Conservation (phyloP, 495 filamentous ascomycete species). For the Choiromyces venosus region DNA sequence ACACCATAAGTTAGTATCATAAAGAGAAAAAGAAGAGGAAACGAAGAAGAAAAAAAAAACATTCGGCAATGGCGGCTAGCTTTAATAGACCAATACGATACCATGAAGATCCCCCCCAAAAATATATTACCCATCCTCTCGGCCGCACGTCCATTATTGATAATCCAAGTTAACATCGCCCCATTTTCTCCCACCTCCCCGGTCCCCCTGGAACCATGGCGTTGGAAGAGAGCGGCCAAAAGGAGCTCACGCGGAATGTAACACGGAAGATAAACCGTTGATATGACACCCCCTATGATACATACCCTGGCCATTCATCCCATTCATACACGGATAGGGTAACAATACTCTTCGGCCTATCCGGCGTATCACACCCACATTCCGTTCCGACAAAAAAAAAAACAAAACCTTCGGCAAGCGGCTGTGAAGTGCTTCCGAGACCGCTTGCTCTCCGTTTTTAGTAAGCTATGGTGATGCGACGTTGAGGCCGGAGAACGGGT, state of each 20-base stretch:
- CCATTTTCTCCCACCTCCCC: not conserved
- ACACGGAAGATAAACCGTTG: constrained; percentile 2
- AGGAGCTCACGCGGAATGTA: not conserved
- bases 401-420: not conserved
- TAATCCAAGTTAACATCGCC: constrained; percentile 1
- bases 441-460: not conserved
- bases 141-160: too few relatives aligned
- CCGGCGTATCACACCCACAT: not conserved
- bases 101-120: not conserved
- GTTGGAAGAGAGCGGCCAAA: not conserved
- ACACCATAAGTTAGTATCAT: too few relatives aligned
- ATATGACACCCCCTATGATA: not conserved
- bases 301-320: not conserved
- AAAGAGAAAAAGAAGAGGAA: too few relatives aligned
- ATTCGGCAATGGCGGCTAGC: not conserved
- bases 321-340: not conserved
- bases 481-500: too few relatives aligned
- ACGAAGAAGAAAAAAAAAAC: not conserved
- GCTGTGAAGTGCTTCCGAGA: not conserved
- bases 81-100: not conserved
- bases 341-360: not conserved
- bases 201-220: not conserved
- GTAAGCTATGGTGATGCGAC: not conserved
- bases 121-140: not conserved
- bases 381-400: not conserved